Conservation (phyloP, 257 asterid species). For the Fraxinus pennsylvanica region DNA sequence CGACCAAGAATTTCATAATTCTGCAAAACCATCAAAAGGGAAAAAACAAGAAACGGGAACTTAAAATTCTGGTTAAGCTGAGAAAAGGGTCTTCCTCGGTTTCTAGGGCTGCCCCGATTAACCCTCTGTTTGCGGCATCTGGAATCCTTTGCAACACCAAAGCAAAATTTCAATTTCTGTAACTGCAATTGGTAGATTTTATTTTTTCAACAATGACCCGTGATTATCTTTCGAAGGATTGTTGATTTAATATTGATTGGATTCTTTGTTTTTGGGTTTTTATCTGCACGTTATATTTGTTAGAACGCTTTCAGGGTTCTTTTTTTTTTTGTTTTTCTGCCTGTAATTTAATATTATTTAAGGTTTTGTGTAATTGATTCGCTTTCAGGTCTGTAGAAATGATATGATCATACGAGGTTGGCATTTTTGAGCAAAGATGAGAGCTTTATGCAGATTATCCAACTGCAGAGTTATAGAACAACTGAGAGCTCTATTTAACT, state of each 20-base stretch:
- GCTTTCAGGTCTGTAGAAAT: not conserved
- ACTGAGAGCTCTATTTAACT: not conserved
- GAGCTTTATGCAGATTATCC: slow-evolving; percentile 8
- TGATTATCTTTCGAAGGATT: not conserved
- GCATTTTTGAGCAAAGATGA: not conserved
- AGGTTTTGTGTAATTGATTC: not conserved
- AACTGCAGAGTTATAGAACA: not conserved
- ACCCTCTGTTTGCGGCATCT: slow-evolving; percentile 55
- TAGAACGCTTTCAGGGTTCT: too few relatives aligned
- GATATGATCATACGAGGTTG: not conserved
- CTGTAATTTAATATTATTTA: not conserved
- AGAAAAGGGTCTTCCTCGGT: too few relatives aligned
- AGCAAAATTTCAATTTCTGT: slow-evolving; percentile 39
- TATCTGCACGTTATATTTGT: too few relatives aligned
- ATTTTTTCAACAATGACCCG: not conserved
- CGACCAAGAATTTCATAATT: too few relatives aligned
- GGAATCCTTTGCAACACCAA: slow-evolving; percentile 64
- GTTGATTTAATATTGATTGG: not conserved
- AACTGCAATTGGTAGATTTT: slow-evolving; percentile 15
- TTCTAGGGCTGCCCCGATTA: not conserved
- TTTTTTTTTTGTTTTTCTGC: not conserved
- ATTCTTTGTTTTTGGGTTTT: not conserved
- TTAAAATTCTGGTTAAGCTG: too few relatives aligned
- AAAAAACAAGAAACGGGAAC: too few relatives aligned
- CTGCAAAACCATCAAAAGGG: too few relatives aligned